Conservation (phyloP, 345 rosid genomes). For the Angophora floribunda region DNA sequence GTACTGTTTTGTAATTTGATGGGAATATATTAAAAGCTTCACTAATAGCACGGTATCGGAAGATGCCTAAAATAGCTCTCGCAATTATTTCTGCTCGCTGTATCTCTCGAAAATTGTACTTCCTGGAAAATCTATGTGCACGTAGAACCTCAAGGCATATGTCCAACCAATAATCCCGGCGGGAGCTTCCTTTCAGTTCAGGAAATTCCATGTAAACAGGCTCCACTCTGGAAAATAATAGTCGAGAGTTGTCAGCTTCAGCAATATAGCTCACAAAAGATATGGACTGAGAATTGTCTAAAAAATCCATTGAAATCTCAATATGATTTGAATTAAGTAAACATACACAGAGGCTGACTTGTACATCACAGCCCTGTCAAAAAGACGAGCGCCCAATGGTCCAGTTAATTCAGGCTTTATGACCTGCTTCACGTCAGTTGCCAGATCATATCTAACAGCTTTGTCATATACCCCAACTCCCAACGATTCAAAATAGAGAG, state of each 20-base stretch:
- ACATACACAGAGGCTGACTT: constrained; percentile 68
- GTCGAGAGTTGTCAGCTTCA: not conserved
- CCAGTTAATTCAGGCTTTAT: constrained; percentile 89
- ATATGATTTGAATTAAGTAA: not conserved
- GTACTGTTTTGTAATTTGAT: constrained; percentile 70
- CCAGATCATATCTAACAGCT: constrained; percentile 76
- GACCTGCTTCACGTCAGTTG: constrained; percentile 68
- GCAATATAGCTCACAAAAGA: not conserved
- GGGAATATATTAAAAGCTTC: constrained; percentile 76
- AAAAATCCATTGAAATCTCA: not conserved
- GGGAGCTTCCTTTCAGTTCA: constrained; percentile 87
- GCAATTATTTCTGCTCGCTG: constrained; percentile 66
- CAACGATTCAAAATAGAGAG: constrained; percentile 82
- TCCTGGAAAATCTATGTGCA: constrained; percentile 61
- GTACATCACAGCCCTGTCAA: constrained; percentile 96
- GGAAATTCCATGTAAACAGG: constrained; percentile 87
- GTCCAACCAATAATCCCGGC: constrained; percentile 90
- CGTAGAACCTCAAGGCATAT: constrained; percentile 73
- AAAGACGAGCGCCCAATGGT: constrained; percentile 92
- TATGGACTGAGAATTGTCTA: not conserved
- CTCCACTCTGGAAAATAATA: constrained; percentile 39
- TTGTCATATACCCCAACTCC: constrained; percentile 77
- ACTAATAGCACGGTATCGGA: constrained; percentile 64
- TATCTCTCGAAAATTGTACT: constrained; percentile 49
- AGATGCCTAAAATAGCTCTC: constrained; percentile 65